These are phyloP conservation scores for Diatrype stigma DNA, from an alignment of 2,329 filamentous ascomycete species.

Conservation along the genomic window DNA sequence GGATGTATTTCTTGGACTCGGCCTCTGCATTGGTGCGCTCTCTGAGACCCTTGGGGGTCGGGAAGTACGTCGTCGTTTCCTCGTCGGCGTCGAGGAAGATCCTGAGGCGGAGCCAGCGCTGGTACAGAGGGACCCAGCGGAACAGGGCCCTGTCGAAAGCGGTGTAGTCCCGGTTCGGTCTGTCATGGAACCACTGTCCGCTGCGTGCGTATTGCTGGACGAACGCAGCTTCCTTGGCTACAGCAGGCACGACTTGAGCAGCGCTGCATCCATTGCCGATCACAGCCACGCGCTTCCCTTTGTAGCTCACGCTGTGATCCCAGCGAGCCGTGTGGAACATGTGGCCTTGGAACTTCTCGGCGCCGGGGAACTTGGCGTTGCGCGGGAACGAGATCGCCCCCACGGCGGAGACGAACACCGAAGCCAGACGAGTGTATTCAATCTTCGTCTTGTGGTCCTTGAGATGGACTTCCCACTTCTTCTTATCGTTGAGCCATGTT, in stretches of 20 bases:
- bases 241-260: slow-evolving; percentile 31
- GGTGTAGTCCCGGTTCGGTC: slow-evolving; percentile 16
- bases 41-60: slow-evolving; percentile 6
- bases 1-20: slow-evolving; percentile 21
- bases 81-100: slow-evolving; percentile 21
- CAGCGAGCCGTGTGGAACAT: slow-evolving; percentile 33
- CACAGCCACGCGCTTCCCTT: slow-evolving; percentile 29
- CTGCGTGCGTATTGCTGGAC: slow-evolving; percentile 24
- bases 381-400: slow-evolving; percentile 21
- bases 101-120: slow-evolving; percentile 11
- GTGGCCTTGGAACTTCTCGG: slow-evolving; percentile 29
- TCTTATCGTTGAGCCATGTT: slow-evolving; percentile 21
- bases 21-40: slow-evolving; percentile 7
- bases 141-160: slow-evolving; percentile 17
- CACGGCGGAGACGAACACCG: slow-evolving; percentile 24
- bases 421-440: slow-evolving; percentile 11
- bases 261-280: slow-evolving; percentile 35
- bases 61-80: slow-evolving; percentile 10
- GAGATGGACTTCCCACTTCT: slow-evolving; percentile 7
- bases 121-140: slow-evolving; percentile 17
- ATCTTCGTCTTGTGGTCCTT: slow-evolving; percentile 7
- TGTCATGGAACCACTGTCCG: slow-evolving; percentile 20
- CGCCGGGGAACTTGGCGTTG: slow-evolving; percentile 23
- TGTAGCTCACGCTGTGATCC: slow-evolving; percentile 24
- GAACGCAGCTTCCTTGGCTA: slow-evolving; percentile 22